These are phyloP conservation scores for Bathelium albidoporum DNA, from an alignment of 495 filamentous ascomycete genomes.

Conservation along the genomic window DNA sequence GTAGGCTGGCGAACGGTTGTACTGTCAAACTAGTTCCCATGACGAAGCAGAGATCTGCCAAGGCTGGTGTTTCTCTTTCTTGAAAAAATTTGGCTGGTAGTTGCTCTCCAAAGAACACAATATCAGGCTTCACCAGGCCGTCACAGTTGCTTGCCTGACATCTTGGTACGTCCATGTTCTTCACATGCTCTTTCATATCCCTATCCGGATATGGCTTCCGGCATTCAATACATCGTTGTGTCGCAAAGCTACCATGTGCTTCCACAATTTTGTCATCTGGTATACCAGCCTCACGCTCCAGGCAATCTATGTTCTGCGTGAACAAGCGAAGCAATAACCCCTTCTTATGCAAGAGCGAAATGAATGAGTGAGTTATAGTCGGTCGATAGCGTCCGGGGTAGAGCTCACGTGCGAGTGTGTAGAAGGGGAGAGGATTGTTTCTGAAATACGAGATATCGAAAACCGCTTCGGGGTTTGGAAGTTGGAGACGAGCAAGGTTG, in stretches of 20 bases:
- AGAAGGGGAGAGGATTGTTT: slow-evolving; percentile 78
- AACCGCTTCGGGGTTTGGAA: slow-evolving; percentile 68
- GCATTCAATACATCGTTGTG: slow-evolving; percentile 85
- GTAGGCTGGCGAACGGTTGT: slow-evolving; percentile 79
- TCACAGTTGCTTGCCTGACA: slow-evolving; percentile 53
- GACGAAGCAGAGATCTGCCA: slow-evolving; percentile 74
- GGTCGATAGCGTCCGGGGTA: slow-evolving; percentile 88
- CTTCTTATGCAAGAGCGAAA: slow-evolving; percentile 64
- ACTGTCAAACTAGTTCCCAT: slow-evolving; percentile 88
- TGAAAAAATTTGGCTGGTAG: slow-evolving; percentile 61
- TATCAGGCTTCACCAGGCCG: slow-evolving; percentile 89
- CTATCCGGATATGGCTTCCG: slow-evolving; percentile 56
- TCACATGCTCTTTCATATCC: slow-evolving; percentile 58
- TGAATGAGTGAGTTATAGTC: slow-evolving; percentile 72
- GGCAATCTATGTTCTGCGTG: slow-evolving; percentile 94
- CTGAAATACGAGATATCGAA: slow-evolving; percentile 87
- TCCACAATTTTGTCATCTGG: slow-evolving; percentile 74
- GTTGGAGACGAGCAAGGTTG: slow-evolving; percentile 71
- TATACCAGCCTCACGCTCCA: slow-evolving; percentile 82
- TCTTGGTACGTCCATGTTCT: slow-evolving; percentile 51
- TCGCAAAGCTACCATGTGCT: slow-evolving; percentile 90
- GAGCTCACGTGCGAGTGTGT: slow-evolving; percentile 77
- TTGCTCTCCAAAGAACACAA: slow-evolving; percentile 82
- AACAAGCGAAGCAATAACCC: slow-evolving; percentile 73
- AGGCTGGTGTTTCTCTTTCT: slow-evolving; percentile 42